Conservation (phyloP, 225 moss, liverwort and hornwort species). For the Rhytidiadelphus loreus region DNA sequence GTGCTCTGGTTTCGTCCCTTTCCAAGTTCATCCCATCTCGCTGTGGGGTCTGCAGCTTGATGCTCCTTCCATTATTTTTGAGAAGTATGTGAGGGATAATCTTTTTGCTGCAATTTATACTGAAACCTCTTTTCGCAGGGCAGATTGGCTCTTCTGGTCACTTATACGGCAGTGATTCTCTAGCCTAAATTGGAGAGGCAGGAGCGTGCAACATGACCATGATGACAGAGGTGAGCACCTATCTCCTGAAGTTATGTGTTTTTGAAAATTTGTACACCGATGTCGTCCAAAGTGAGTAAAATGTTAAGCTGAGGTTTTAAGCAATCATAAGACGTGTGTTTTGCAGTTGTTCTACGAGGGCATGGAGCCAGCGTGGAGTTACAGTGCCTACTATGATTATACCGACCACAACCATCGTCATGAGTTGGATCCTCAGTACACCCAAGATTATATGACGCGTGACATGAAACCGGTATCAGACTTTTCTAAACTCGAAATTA, state of each 20-base stretch:
- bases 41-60: neutral
- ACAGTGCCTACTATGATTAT: slow-evolving; percentile 5
- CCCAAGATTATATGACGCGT: slow-evolving; percentile 10
- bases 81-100: neutral
- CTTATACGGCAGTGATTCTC: neutral
- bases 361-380: slow-evolving; percentile 6
- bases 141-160: neutral
- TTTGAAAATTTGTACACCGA: neutral
- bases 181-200: neutral
- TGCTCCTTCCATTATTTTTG: neutral
- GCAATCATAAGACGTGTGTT: neutral
- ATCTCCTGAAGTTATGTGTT: neutral
- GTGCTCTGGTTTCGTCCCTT: neutral
- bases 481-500: neutral
- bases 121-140: neutral
- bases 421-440: slow-evolving; percentile 12
- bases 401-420: slow-evolving; percentile 9
- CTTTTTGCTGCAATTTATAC: neutral
- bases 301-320: neutral
- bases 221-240: slow-evolving; percentile 24
- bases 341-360: slow-evolving; percentile 14
- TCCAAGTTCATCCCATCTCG: neutral
- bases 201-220: slow-evolving; percentile 1
- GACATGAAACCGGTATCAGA: slow-evolving; percentile 12
- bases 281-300: neutral